phyloP scores from a whole-genome alignment of 176 grass and related monocot genomes.

The Hsuehochloa calcarea region DNA sequence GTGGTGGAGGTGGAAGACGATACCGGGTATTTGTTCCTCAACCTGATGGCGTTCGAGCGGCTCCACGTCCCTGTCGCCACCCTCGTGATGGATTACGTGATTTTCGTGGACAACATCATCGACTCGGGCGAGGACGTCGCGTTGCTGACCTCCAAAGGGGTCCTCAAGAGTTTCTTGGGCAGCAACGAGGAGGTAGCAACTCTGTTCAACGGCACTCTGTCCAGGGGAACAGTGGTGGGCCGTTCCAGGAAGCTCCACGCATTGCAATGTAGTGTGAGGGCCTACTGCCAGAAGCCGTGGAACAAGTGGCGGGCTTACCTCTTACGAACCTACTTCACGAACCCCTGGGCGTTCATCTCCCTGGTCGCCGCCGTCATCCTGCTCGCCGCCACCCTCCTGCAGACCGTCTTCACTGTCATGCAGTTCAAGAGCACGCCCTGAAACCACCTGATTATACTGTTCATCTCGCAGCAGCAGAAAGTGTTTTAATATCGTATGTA shows the following conservation, averaged over 20 bases:
- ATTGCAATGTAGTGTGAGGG: too few species aligned
- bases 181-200: conserved; percentile 26
- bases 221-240: background rate
- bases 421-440: too few species aligned
- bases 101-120: conserved; percentile 69
- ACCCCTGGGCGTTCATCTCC: conserved; percentile 38
- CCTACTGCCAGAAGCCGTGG: background rate
- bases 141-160: conserved; percentile 30
- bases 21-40: too few species aligned
- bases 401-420: too few species aligned
- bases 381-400: conserved; percentile 18
- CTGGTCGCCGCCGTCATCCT: conserved; percentile 17
- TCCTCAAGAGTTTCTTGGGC: background rate
- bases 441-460: too few species aligned
- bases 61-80: conserved; percentile 33
- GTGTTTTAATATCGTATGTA: too few species aligned
- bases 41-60: too few species aligned
- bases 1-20: too few species aligned
- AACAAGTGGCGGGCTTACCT: conserved; percentile 38
- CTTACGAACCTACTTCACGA: conserved; percentile 31
- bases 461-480: too few species aligned
- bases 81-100: conserved; percentile 41
- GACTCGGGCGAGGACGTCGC: conserved; percentile 47
- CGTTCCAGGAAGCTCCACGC: background rate
- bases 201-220: background rate